phyloP scores from a whole-genome alignment of 1,139 yeast genomes.

The Pneumocystis canis region DNA sequence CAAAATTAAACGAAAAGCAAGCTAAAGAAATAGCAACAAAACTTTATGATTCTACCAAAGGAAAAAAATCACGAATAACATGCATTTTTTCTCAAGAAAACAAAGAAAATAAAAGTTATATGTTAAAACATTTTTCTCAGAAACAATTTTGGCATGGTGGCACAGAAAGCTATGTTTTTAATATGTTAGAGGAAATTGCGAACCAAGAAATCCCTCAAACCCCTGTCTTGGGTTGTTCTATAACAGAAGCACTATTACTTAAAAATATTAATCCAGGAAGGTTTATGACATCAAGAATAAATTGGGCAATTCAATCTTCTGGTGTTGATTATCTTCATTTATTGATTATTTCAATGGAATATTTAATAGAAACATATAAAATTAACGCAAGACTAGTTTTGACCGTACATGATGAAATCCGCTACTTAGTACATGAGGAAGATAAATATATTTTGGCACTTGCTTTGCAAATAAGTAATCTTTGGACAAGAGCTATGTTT shows the following conservation, averaged over 20 bases:
- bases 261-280: constrained; percentile 49
- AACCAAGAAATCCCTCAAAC: constrained; percentile 71
- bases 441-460: constrained; percentile 66
- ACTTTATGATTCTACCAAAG: constrained; percentile 74
- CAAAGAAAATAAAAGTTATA: constrained; percentile 24
- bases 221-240: constrained; percentile 86
- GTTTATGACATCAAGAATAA: constrained; percentile 78
- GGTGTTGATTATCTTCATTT: constrained; percentile 93
- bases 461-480: constrained; percentile 71
- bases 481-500: constrained; percentile 95
- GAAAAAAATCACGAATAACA: constrained; percentile 27
- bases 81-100: background rate
- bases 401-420: constrained; percentile 89
- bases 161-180: constrained; percentile 81
- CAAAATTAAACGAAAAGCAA: constrained; percentile 47
- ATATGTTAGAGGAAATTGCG: constrained; percentile 76
- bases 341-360: constrained; percentile 75
- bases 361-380: constrained; percentile 46
- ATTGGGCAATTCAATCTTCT: constrained; percentile 96
- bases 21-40: constrained; percentile 54
- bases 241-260: constrained; percentile 66
- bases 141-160: constrained; percentile 71
- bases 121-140: constrained; percentile 24
- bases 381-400: constrained; percentile 69
- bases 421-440: constrained; percentile 61